phyloP scores from a whole-genome alignment of 495 filamentous ascomycete species.

The Penicillium fimorum region DNA sequence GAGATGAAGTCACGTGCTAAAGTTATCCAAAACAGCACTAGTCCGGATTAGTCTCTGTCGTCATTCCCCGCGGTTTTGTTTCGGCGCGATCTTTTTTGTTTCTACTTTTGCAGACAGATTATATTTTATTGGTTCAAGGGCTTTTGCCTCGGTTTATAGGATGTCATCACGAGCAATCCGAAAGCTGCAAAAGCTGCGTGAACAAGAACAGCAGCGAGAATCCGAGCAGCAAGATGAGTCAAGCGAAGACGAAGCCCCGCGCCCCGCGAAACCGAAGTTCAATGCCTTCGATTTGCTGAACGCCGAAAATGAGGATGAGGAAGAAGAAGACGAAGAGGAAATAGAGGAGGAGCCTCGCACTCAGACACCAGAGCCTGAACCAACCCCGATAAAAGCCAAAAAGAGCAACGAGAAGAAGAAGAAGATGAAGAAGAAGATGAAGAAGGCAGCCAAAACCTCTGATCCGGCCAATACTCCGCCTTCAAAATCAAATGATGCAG shows the following conservation, averaged over 20 bases:
- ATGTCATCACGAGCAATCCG: conserved; percentile 84
- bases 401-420: conserved; percentile 53
- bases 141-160: neutral
- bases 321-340: conserved; percentile 47
- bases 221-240: conserved; percentile 51
- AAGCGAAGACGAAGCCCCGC: conserved; percentile 46
- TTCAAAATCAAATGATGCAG: conserved; percentile 30
- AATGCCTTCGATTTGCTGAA: conserved; percentile 54
- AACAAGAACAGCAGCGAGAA: conserved; percentile 60
- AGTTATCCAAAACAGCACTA: conserved; percentile 23
- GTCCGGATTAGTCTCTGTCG: conserved; percentile 33
- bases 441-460: conserved; percentile 28
- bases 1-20: conserved; percentile 24
- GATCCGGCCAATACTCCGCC: conserved; percentile 11
- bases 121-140: neutral
- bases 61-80: conserved; percentile 42
- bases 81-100: conserved; percentile 3
- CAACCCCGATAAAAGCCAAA: conserved; percentile 29
- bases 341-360: conserved; percentile 33
- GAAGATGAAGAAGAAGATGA: conserved; percentile 51
- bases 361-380: conserved; percentile 17
- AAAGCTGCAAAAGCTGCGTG: conserved; percentile 65
- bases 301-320: conserved; percentile 61
- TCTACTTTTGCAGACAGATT: neutral
- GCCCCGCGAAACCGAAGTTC: conserved; percentile 39